phyloP scores from a whole-genome alignment of 352 stramenopile species.

The Phytophthora cryptogea region DNA sequence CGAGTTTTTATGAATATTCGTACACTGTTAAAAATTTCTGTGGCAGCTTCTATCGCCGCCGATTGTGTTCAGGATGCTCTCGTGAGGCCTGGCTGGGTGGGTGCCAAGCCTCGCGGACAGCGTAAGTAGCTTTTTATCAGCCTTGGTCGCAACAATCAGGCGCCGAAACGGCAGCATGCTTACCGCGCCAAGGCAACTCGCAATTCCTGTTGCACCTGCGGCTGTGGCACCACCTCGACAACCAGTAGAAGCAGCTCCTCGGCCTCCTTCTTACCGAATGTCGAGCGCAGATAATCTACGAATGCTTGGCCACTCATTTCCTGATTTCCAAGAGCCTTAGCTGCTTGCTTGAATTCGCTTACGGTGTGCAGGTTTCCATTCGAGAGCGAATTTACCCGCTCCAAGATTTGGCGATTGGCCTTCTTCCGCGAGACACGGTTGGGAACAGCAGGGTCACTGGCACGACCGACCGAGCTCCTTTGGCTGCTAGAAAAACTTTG shows the following conservation, averaged over 20 bases:
- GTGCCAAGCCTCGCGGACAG: slow-evolving; percentile 4
- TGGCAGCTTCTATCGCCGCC: slow-evolving; percentile 42
- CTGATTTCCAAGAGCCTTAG: slow-evolving; percentile 70
- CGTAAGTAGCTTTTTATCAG: slow-evolving; percentile 8
- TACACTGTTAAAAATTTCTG: slow-evolving; percentile 40
- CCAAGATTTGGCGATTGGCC: slow-evolving; percentile 70
- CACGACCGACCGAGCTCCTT: slow-evolving; percentile 17
- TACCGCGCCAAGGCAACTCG: slow-evolving; percentile 51
- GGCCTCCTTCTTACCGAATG: slow-evolving; percentile 59
- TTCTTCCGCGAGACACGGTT: slow-evolving; percentile 54
- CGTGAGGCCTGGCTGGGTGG: slow-evolving; percentile 3
- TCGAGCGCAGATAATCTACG: slow-evolving; percentile 58
- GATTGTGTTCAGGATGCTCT: slow-evolving; percentile 23
- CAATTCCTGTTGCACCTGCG: slow-evolving; percentile 63
- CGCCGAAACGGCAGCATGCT: slow-evolving; percentile 1
- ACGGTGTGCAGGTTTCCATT: slow-evolving; percentile 53
- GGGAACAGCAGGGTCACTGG: slow-evolving; percentile 26
- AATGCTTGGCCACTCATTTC: slow-evolving; percentile 73
- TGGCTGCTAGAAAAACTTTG: slow-evolving; percentile 36
- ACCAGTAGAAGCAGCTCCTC: slow-evolving; percentile 68
- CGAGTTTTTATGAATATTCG: slow-evolving; percentile 40
- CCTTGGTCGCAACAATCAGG: neutral
- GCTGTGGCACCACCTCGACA: slow-evolving; percentile 64
- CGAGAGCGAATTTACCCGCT: slow-evolving; percentile 61
- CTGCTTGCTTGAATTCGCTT: slow-evolving; percentile 65